These are phyloP conservation scores for Hsuehochloa calcarea DNA, from an alignment of 176 grass and related monocot species.

Conservation along the genomic window DNA sequence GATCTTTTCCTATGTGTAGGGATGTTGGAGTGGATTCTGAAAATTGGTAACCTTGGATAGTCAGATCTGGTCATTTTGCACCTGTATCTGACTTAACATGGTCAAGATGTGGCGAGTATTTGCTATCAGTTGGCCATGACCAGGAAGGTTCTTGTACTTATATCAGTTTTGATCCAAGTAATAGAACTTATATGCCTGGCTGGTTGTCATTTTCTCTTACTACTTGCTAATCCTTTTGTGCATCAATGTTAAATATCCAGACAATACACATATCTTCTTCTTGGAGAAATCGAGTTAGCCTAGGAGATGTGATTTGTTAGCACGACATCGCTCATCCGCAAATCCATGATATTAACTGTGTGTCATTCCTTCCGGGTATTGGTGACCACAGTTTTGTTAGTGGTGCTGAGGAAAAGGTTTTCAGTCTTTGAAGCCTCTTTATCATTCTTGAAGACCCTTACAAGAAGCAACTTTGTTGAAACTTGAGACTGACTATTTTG, in stretches of 20 bases:
- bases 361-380: conserved; percentile 62
- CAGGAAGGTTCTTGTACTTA: conserved; percentile 50
- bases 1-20: conserved; percentile 91
- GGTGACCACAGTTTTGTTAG: conserved; percentile 86
- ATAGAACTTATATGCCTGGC: neutral
- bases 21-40: conserved; percentile 75
- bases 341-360: conserved; percentile 94
- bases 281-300: conserved; percentile 62
- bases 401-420: conserved; percentile 98
- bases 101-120: conserved; percentile 70
- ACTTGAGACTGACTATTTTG: conserved; percentile 52
- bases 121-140: conserved; percentile 95
- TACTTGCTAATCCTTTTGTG: conserved; percentile 21
- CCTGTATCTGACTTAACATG: conserved; percentile 82
- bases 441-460: conserved; percentile 83
- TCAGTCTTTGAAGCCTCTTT: conserved; percentile 92
- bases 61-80: conserved; percentile 93
- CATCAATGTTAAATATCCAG: conserved; percentile 38
- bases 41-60: conserved; percentile 80
- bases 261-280: conserved; percentile 79
- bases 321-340: conserved; percentile 77
- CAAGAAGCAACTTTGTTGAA: conserved; percentile 66
- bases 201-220: conserved; percentile 11
- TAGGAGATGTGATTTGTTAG: conserved; percentile 53
- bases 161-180: neutral